A percentile compares a stretch with the other conserved stretches of the same genome.
These are phyloP conservation scores for Penicillium silybi DNA, from an alignment of 495 filamentous ascomycete species.

Conservation along the genomic window DNA sequence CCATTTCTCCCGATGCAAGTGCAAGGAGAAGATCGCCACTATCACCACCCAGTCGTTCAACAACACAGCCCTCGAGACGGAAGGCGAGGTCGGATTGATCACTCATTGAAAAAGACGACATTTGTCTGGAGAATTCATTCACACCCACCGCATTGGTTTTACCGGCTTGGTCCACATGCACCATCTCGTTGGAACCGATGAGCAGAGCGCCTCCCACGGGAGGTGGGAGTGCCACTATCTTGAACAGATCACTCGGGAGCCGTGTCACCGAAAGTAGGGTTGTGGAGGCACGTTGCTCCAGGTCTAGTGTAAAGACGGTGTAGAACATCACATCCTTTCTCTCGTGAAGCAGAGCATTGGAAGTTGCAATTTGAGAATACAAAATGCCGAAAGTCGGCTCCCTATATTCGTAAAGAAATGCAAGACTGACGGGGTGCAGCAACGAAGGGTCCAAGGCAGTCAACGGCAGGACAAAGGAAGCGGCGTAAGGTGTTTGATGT, in stretches of 20 bases:
- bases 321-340: conserved; percentile 83
- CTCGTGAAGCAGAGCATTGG: conserved; percentile 66
- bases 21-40: conserved; percentile 82
- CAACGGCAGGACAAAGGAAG: conserved; percentile 88
- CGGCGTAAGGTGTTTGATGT: conserved; percentile 72
- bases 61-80: conserved; percentile 74
- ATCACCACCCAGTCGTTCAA: conserved; percentile 70
- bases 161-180: conserved; percentile 94
- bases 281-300: conserved; percentile 90
- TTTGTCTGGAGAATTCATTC: conserved; percentile 77
- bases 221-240: conserved; percentile 75
- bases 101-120: conserved; percentile 72
- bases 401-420: conserved; percentile 94
- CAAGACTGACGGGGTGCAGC: conserved; percentile 81
- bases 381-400: conserved; percentile 96
- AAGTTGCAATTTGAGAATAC: conserved; percentile 68
- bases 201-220: conserved; percentile 87
- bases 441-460: conserved; percentile 82
- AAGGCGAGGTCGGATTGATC: conserved; percentile 82
- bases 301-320: conserved; percentile 89
- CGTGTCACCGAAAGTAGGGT: conserved; percentile 79
- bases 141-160: conserved; percentile 93
- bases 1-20: conserved; percentile 70
- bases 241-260: conserved; percentile 86
- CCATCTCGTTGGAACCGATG: conserved; percentile 81